A percentile compares a stretch with the other conserved stretches of the same genome.
phyloP scores from a whole-genome alignment of 768 basidiomycete genomes.

The Lepiota brunneoincarnata region DNA sequence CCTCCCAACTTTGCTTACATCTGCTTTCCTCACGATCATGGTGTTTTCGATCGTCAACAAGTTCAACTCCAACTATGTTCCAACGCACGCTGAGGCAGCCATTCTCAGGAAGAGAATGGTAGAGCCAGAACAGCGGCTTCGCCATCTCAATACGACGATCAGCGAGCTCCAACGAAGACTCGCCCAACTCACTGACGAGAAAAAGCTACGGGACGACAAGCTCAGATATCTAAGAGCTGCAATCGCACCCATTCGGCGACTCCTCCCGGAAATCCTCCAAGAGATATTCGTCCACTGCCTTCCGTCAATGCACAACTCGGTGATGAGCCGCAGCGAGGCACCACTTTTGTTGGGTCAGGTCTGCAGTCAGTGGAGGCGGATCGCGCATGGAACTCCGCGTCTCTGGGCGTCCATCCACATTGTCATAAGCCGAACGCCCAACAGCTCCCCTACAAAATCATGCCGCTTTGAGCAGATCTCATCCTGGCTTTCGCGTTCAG shows the following conservation, averaged over 20 bases:
- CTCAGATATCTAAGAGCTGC: too few relatives aligned
- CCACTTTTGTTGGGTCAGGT: conserved; percentile 14
- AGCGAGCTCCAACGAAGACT: background rate
- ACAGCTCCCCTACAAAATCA: too few relatives aligned
- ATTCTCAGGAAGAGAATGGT: too few relatives aligned
- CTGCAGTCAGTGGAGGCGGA: conserved; percentile 12
- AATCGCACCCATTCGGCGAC: background rate
- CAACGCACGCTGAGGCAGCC: background rate
- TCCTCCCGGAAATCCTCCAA: conserved; percentile 6
- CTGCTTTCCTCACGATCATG: too few relatives aligned
- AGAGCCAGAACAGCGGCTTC: too few relatives aligned
- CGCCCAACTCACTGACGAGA: too few relatives aligned
- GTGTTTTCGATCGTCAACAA: background rate
- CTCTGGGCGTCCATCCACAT: conserved; percentile 14
- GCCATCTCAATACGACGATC: too few relatives aligned
- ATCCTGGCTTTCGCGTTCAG: conserved; percentile 6
- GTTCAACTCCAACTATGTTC: background rate
- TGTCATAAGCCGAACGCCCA: too few relatives aligned
- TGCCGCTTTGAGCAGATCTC: background rate
- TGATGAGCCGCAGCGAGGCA: conserved; percentile 4
- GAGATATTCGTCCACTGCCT: conserved; percentile 13
- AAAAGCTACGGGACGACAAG: too few relatives aligned
- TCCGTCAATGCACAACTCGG: conserved; percentile 9
- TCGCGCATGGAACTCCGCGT: conserved; percentile 11
- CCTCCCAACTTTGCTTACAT: too few relatives aligned